Evolutionary conservation across 768 basidiomycete species (phyloP), one percentile per base, ranked within the genome.

Genomic region (Cyclocybe cylindracea): DNA sequence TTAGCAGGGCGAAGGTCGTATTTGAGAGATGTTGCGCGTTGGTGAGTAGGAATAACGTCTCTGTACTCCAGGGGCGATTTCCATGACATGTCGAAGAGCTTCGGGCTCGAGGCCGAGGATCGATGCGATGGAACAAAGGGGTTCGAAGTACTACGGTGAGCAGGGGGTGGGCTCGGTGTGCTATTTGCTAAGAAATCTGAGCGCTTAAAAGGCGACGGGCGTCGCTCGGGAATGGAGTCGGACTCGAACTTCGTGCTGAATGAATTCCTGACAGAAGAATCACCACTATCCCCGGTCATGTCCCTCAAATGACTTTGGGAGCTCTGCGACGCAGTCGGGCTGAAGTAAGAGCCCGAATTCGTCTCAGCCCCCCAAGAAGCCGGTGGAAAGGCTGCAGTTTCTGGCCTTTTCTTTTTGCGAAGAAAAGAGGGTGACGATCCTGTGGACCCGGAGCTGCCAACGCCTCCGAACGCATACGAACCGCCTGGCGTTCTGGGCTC

Each of bases 391-490:
- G 74, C 62, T 1, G 63, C 31, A 37, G 68, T 68, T 14, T 70
- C 60, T 10, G 66, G 58, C 47, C 69, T 74, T 53, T 78, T 80
- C 64, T 81, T 83, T 66, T 78, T 82, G 53, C 70, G 74, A 19
- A 76, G 61, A 51, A 73, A 68, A 1, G 71, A 68, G 1, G 73
- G 66, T 35, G 64, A 60, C 44, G 68, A 64, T 18, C 64, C 61
- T 36, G 70, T 68, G 10, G 65, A 50, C 8, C 62, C 67, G 19
- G 79, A 71, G 50, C 74, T 80, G 40, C 69, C 71, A n/a, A 76
- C 53, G n/a, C 80, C 73, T 29, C 75, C 75, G 54, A 93, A 93
- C 11, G 75, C 76, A 67, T 93, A 92, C 8, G 60, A 55, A 24
- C 62, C 66, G 40, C 72, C 71, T 8, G 62, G 50, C 10, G 69